Evolutionary conservation across 2,329 filamentous ascomycete genomes (phyloP).

Genomic region (Alternaria alternata): DNA sequence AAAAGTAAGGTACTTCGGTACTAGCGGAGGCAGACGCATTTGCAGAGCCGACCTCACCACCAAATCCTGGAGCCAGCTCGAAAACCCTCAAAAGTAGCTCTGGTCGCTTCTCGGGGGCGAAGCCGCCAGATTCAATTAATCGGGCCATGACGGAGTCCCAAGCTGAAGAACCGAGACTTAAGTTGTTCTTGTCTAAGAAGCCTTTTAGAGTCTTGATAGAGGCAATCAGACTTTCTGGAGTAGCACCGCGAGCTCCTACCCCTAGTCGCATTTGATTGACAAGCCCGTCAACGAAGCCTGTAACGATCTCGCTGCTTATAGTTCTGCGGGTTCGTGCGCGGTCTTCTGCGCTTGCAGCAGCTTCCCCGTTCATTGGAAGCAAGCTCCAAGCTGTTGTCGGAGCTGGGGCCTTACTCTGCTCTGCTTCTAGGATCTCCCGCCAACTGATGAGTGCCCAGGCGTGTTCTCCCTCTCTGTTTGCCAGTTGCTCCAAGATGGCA

Average conservation of each 20-base stretch:
- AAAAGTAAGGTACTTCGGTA: conserved; percentile 50
- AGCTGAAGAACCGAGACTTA: conserved; percentile 53
- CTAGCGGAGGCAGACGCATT: conserved; percentile 42
- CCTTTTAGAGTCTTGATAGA: conserved; percentile 48
- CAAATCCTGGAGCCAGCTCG: conserved; percentile 52
- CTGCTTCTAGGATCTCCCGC: conserved; percentile 51
- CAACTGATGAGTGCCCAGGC: conserved; percentile 52
- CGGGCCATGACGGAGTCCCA: conserved; percentile 60
- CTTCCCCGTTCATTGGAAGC: conserved; percentile 30
- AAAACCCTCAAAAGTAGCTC: conserved; percentile 52
- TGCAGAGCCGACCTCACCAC: conserved; percentile 48
- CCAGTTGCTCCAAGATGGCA: conserved; percentile 48
- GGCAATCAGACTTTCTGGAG: conserved; percentile 44
- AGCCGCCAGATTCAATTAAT: conserved; percentile 58
- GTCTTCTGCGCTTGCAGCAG: conserved; percentile 31
- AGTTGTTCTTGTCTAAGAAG: conserved; percentile 48
- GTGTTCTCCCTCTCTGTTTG: conserved; percentile 27
- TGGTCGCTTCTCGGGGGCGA: conserved; percentile 57
- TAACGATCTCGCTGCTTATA: conserved; percentile 66
- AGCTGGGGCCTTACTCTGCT: conserved; percentile 29
- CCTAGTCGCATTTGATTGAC: conserved; percentile 57
- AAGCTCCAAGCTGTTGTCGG: conserved; percentile 33
- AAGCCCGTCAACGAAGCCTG: conserved; percentile 63
- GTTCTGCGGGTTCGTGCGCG: conserved; percentile 53
- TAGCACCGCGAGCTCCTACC: conserved; percentile 51